These are phyloP conservation scores for Didymella sp. DNA, from an alignment of 2,329 filamentous ascomycete species.

Conservation along the genomic window DNA sequence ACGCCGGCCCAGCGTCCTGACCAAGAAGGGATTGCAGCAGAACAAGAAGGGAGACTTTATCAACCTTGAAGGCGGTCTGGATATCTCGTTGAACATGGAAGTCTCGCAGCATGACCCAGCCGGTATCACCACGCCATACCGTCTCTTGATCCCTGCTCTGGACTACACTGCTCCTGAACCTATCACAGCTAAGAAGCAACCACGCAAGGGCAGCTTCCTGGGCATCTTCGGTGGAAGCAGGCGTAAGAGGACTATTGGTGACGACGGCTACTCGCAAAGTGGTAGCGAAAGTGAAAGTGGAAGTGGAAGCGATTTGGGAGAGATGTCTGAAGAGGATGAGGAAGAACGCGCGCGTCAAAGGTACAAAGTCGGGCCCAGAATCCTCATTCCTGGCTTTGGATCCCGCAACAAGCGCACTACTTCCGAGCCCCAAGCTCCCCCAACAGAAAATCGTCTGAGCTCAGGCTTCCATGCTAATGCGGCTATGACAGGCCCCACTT, in stretches of 20 bases:
- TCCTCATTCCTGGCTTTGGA: slow-evolving; percentile 41
- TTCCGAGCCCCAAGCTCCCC: slow-evolving; percentile 25
- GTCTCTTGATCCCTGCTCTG: slow-evolving; percentile 82
- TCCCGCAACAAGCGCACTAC: slow-evolving; percentile 33
- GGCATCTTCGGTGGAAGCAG: slow-evolving; percentile 33
- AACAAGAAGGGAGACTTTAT: slow-evolving; percentile 55
- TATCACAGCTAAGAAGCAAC: slow-evolving; percentile 28
- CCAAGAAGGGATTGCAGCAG: slow-evolving; percentile 49
- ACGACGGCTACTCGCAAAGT: slow-evolving; percentile 42
- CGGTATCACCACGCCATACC: slow-evolving; percentile 87
- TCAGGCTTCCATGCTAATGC: slow-evolving; percentile 39
- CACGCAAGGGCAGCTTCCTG: slow-evolving; percentile 41
- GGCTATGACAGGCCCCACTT: slow-evolving; percentile 19
- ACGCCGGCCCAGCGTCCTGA: slow-evolving; percentile 54
- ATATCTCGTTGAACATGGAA: slow-evolving; percentile 89
- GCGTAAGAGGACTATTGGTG: slow-evolving; percentile 37
- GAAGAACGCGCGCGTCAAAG: slow-evolving; percentile 41
- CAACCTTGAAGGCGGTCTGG: slow-evolving; percentile 81
- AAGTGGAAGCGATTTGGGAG: slow-evolving; percentile 36
- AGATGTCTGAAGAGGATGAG: slow-evolving; percentile 41
- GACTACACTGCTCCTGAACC: slow-evolving; percentile 49
- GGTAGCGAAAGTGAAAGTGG: slow-evolving; percentile 38
- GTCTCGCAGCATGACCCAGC: slow-evolving; percentile 83
- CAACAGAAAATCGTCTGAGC: slow-evolving; percentile 27
- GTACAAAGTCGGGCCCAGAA: slow-evolving; percentile 46